Evolutionary conservation across 2,329 filamentous ascomycete species (phyloP).

Genomic region (Elsinoe australis): DNA sequence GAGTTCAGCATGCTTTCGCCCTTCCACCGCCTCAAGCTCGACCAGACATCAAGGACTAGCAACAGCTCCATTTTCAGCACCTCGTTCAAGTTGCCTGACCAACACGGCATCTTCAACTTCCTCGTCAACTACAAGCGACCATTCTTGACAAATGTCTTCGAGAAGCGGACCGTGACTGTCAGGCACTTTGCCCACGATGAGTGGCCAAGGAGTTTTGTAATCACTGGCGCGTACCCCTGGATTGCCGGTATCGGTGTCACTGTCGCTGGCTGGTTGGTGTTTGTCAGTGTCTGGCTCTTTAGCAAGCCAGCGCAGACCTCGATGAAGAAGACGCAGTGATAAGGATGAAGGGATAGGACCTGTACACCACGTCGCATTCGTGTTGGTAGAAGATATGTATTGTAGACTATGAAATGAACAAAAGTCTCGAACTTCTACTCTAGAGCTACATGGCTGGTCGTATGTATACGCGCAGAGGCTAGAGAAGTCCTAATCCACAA

Average conservation of each 20-base stretch:
- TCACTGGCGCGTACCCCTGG: constrained; percentile 90
- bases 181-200: constrained; percentile 96
- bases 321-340: constrained; percentile 35
- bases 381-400: constrained; percentile 2
- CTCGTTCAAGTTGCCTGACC: constrained; percentile 79
- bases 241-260: constrained; percentile 81
- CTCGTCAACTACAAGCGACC: constrained; percentile 93
- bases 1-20: constrained; percentile 99
- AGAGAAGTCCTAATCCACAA: too few relatives aligned
- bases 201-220: constrained; percentile 83
- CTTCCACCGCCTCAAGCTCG: constrained; percentile 79
- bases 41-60: constrained; percentile 48
- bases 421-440: neutral
- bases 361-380: constrained; percentile 14
- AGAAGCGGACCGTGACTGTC: constrained; percentile 91
- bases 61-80: constrained; percentile 67
- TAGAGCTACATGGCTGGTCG: too few relatives aligned
- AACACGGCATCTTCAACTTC: constrained; percentile 99
- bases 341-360: neutral
- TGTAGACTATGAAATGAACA: constrained; percentile 10
- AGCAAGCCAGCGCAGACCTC: constrained; percentile 47
- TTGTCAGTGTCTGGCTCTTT: constrained; percentile 84
- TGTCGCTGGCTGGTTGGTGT: constrained; percentile 72
- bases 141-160: constrained; percentile 79
- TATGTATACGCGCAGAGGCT: too few relatives aligned